A percentile compares a stretch with the other conserved stretches of the same genome.
phyloP scores from a whole-genome alignment of 495 filamentous ascomycete genomes.

The Penicillium ochrochloron region DNA sequence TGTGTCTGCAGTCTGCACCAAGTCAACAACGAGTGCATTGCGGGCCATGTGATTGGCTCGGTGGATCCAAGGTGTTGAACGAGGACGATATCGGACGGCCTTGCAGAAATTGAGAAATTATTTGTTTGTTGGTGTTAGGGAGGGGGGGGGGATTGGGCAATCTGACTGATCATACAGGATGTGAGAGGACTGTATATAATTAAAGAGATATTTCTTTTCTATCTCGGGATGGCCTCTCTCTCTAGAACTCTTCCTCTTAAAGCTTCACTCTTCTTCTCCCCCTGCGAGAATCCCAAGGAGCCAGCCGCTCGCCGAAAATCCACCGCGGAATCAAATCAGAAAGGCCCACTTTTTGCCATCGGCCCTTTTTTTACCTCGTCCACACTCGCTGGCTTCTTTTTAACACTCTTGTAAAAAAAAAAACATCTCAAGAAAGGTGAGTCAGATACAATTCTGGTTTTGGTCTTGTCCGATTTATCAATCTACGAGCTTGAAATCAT shows the following conservation, averaged over 20 bases:
- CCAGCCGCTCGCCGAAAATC: conserved; percentile 1
- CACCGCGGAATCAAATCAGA: conserved; percentile 8
- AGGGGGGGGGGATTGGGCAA: not conserved
- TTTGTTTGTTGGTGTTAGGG: not conserved
- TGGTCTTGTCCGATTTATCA: not conserved
- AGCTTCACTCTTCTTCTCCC: too few species aligned
- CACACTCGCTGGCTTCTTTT: not conserved
- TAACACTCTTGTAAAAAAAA: not conserved
- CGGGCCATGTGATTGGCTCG: not conserved
- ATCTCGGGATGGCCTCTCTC: too few species aligned
- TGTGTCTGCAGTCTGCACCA: too few species aligned
- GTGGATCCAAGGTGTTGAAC: not conserved
- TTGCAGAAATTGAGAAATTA: not conserved
- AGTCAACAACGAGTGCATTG: not conserved
- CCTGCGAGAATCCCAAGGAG: not conserved
- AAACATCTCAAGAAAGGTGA: not conserved
- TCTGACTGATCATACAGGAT: conserved; percentile 6
- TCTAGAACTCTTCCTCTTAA: too few species aligned
- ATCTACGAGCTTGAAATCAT: not conserved
- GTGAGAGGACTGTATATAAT: not conserved
- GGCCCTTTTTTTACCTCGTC: conserved; percentile 11
- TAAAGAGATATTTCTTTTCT: not conserved
- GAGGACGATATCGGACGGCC: not conserved
- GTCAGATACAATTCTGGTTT: not conserved
- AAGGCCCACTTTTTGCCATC: conserved; percentile 15